Conservation (phyloP, 768 basidiomycete genomes). For the Tylopilus plumbeoviolaceoides region DNA sequence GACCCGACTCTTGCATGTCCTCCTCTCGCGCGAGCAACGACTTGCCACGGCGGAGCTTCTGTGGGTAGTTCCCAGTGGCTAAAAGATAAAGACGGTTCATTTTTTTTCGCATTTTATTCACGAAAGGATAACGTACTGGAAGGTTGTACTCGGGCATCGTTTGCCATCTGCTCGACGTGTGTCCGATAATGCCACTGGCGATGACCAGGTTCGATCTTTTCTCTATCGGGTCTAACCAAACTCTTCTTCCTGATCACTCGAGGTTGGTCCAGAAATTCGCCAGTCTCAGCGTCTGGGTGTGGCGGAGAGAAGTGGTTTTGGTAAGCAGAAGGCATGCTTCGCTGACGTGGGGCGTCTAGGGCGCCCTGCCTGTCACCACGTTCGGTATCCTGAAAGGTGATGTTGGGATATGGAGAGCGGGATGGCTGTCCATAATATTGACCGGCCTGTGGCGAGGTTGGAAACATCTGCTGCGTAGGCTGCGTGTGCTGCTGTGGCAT, state of each 20-base stretch:
- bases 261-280: conserved; percentile 41
- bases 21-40: conserved; percentile 89
- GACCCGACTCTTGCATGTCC: conserved; percentile 86
- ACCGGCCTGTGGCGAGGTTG: conserved; percentile 14
- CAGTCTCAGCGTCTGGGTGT: conserved; percentile 30
- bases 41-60: conserved; percentile 71
- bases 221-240: conserved; percentile 87
- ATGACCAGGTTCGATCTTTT: conserved; percentile 94
- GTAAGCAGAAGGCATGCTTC: conserved; percentile 42
- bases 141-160: conserved; percentile 67
- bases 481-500: conserved; percentile 23
- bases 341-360: conserved; percentile 53
- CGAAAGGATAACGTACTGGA: conserved; percentile 59
- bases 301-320: conserved; percentile 43
- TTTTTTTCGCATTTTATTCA: not conserved
- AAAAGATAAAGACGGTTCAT: conserved; percentile 7
- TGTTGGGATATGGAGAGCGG: conserved; percentile 34
- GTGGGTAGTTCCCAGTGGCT: conserved; percentile 81
- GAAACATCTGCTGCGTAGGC: conserved; percentile 13
- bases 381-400: conserved; percentile 69
- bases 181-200: conserved; percentile 92
- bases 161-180: conserved; percentile 75
- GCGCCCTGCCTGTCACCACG: conserved; percentile 61
- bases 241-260: conserved; percentile 82
- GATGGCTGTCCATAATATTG: conserved; percentile 19